Evolutionary conservation across 441 rosid species (phyloP).

Genomic region (Hura crepitans): DNA sequence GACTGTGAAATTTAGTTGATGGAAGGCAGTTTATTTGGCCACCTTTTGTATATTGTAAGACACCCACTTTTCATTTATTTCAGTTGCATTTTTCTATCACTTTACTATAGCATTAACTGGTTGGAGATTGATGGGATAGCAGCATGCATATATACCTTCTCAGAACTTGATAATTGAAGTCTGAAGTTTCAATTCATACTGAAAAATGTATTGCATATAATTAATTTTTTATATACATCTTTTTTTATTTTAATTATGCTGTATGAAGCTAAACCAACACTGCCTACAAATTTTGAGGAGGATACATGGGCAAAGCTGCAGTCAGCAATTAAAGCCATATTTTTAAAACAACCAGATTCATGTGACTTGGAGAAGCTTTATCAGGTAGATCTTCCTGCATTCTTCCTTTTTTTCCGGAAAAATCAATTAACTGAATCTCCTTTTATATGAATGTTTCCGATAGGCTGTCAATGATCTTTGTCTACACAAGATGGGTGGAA

Average conservation of each 20-base stretch:
- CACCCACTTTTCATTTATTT: neutral
- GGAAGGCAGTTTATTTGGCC: neutral
- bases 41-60: neutral
- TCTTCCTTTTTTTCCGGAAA: conserved; percentile 9
- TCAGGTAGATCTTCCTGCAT: conserved; percentile 46
- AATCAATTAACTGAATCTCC: neutral
- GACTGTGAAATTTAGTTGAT: neutral
- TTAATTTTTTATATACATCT: neutral
- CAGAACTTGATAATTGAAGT: neutral
- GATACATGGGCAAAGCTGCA: conserved; percentile 87
- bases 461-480: conserved; percentile 94
- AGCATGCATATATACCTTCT: neutral
- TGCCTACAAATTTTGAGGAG: conserved; percentile 89
- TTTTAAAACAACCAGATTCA: conserved; percentile 65
- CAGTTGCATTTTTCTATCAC: neutral
- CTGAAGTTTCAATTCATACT: conserved; percentile 7
- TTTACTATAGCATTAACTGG: neutral
- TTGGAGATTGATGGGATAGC: neutral
- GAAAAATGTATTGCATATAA: neutral
- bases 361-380: conserved; percentile 85
- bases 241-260: conserved; percentile 13
- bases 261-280: conserved; percentile 72
- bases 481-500: conserved; percentile 89
- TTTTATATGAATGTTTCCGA: conserved; percentile 9
- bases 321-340: conserved; percentile 91